Evolutionary conservation across 108 stramenopile genomes (phyloP), one percentile per base, ranked within the genome.

Genomic region (Fragilariopsis cylindrus): DNA sequence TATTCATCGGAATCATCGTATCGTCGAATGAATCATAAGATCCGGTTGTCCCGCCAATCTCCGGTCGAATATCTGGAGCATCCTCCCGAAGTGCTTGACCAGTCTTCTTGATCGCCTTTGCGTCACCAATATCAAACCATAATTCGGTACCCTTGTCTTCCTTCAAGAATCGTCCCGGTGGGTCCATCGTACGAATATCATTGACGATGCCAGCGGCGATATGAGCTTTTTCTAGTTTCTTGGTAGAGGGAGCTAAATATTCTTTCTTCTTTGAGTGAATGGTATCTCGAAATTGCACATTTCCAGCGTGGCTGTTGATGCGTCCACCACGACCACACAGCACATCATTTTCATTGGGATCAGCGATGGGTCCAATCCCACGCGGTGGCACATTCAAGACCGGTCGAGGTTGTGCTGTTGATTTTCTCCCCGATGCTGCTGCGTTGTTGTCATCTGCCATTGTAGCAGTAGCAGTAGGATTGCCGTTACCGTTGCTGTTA

Each of bases 81-180:
- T 85, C 88, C 70, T 96, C 95, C 8, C 95, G 70, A 15, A 96
- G 60, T 16, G 92, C 91, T 80, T 96, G 95, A 41, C 92, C 90
- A 9, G 90, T 83, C 69, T 96, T 96, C 78, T 92, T 92, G 70
- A 90, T 85, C 12, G 95, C 95, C 54, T 89, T 81, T 39, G 85
- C 82, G 58, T 96, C 95, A 5, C 95, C 95, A 76, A 96, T 96
- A 67, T 96, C 95, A 44, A 71, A 83, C 92, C 90, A 96, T 72
- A 83, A 44, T 0, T 86, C 89, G 5, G 81, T 79, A 6, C 76
- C 70, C 7, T 85, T 52, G 46, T 93, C 92, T 67, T 93, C 91
- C 79, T 94, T 92, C 47, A 96, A 69, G 74, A 96, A 96, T 21
- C 91, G 67, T 2, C 95, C 95, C 5, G 89, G 83, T 1, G 91